Percentiles rank a stretch among this genome's conserved stretches.
These are phyloP conservation scores for Meredithiella fracta DNA, from an alignment of 2,329 filamentous ascomycete species.

Conservation along the genomic window DNA sequence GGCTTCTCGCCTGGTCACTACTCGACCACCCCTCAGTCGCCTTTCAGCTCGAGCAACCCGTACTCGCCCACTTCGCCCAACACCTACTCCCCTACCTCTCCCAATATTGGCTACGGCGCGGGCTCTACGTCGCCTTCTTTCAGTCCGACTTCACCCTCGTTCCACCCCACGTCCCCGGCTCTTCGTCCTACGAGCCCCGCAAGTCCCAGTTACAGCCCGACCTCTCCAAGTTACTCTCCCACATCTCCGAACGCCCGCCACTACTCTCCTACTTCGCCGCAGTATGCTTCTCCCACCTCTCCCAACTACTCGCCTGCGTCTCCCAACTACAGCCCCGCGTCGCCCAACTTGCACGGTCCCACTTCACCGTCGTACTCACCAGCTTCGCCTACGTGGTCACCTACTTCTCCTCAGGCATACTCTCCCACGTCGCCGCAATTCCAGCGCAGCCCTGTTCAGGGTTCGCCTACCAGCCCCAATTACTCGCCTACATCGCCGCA, in stretches of 20 bases:
- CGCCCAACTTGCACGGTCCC: constrained; percentile 35
- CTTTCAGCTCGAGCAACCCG: constrained; percentile 28
- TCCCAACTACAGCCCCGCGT: constrained; percentile 56
- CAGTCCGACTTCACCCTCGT: constrained; percentile 46
- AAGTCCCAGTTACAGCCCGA: constrained; percentile 47
- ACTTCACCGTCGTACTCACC: constrained; percentile 49
- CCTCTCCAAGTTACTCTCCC: constrained; percentile 48
- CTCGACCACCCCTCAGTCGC: constrained; percentile 50
- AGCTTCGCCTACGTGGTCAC: constrained; percentile 62
- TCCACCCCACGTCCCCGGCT: constrained; percentile 45
- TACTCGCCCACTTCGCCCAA: constrained; percentile 68
- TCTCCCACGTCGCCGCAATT: constrained; percentile 47
- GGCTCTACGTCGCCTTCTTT: constrained; percentile 43
- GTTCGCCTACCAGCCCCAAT: constrained; percentile 51
- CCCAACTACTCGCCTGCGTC: constrained; percentile 56
- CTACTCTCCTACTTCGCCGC: constrained; percentile 57
- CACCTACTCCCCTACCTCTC: constrained; percentile 65
- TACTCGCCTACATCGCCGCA: constrained; percentile 51
- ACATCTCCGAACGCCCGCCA: constrained; percentile 41
- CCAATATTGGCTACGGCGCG: constrained; percentile 34
- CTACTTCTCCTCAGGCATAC: constrained; percentile 50
- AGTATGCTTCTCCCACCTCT: constrained; percentile 60
- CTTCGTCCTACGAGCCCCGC: constrained; percentile 38
- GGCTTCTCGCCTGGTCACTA: constrained; percentile 59
- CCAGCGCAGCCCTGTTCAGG: constrained; percentile 35